phyloP scores from a whole-genome alignment of 352 stramenopile species.

The Globisporangium ultimum region DNA sequence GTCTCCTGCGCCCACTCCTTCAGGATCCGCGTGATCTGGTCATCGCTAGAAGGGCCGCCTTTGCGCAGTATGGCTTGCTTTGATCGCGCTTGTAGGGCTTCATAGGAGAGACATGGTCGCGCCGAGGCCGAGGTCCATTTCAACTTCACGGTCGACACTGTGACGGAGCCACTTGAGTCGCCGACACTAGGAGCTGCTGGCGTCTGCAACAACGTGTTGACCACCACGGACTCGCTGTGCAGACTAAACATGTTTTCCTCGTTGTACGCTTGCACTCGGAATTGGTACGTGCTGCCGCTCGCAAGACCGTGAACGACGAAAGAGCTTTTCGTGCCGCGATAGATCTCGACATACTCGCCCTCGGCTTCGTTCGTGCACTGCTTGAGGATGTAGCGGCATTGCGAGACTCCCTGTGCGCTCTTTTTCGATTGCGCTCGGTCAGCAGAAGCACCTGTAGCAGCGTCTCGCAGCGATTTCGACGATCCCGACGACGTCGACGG shows the following conservation, averaged over 20 bases:
- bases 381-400: constrained; percentile 81
- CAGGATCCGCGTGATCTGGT: constrained; percentile 67
- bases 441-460: background rate
- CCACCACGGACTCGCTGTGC: constrained; percentile 66
- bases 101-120: constrained; percentile 41
- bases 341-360: constrained; percentile 86
- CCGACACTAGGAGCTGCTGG: constrained; percentile 43
- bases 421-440: background rate
- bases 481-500: constrained; percentile 6
- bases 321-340: constrained; percentile 55
- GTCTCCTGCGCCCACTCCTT: constrained; percentile 85
- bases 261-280: constrained; percentile 84
- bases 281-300: constrained; percentile 85
- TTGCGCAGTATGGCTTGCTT: constrained; percentile 25
- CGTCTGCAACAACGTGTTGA: constrained; percentile 84
- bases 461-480: constrained; percentile 9
- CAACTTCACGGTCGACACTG: constrained; percentile 34
- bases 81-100: constrained; percentile 33
- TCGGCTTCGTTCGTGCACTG: constrained; percentile 77
- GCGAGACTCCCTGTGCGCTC: constrained; percentile 5
- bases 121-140: constrained; percentile 46
- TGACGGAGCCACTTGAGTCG: constrained; percentile 18
- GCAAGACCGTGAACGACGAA: constrained; percentile 81
- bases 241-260: constrained; percentile 65
- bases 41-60: constrained; percentile 32